Evolutionary conservation across 257 asterid species (phyloP).

Genomic region (Phtheirospermum japonicum): DNA sequence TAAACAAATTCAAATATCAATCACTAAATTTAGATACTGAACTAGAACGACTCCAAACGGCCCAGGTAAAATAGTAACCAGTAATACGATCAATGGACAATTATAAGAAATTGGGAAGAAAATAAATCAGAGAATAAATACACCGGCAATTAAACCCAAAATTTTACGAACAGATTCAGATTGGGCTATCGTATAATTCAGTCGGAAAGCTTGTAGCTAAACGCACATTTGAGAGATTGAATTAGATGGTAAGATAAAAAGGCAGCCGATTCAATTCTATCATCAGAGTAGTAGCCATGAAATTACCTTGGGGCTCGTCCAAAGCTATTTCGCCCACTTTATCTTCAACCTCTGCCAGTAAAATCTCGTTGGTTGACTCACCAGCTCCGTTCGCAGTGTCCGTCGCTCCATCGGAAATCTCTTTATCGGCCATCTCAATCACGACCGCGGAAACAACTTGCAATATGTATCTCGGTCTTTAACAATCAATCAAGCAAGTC

Average conservation of each 20-base stretch:
- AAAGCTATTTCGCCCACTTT: conserved; percentile 47
- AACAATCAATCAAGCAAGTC: not conserved
- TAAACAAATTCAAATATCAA: conserved; percentile 1
- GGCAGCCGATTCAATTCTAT: too few species aligned
- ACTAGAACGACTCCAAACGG: conserved; percentile 5
- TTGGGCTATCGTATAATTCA: too few species aligned
- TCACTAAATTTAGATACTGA: not conserved
- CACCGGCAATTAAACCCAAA: not conserved
- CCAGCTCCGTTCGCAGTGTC: conserved; percentile 27
- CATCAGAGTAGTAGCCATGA: not conserved
- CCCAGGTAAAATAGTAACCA: not conserved
- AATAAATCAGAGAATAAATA: not conserved
- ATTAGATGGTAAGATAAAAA: too few species aligned
- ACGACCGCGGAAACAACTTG: conserved; percentile 26
- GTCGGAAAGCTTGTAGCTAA: too few species aligned
- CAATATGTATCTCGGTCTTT: not conserved
- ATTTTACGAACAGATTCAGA: not conserved
- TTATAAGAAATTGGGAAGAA: not conserved
- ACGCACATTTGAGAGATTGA: too few species aligned
- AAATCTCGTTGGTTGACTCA: conserved; percentile 36
- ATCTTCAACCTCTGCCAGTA: conserved; percentile 47
- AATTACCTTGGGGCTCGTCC: conserved; percentile 60
- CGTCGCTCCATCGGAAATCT: conserved; percentile 37
- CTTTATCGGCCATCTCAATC: conserved; percentile 37
- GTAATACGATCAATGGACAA: not conserved